phyloP scores from a whole-genome alignment of 2,329 filamentous ascomycete species.

The Verticillium nubilum region DNA sequence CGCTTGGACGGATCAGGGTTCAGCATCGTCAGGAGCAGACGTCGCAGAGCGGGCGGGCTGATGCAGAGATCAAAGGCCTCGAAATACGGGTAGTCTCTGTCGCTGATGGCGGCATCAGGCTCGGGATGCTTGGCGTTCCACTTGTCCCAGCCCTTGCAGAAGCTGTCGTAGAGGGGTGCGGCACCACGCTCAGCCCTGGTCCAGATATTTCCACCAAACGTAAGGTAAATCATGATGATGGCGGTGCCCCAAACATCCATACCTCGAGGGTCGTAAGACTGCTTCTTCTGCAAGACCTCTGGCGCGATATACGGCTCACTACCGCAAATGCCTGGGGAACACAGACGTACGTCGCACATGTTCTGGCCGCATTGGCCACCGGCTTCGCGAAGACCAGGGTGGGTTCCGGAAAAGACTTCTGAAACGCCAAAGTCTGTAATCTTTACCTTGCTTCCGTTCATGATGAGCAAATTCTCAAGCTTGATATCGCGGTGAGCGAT shows the following conservation, averaged over 20 bases:
- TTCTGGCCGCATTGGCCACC: slow-evolving; percentile 68
- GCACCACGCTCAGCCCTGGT: slow-evolving; percentile 53
- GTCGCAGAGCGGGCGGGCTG: slow-evolving; percentile 62
- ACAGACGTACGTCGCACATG: slow-evolving; percentile 66
- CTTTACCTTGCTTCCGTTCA: slow-evolving; percentile 75
- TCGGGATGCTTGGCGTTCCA: slow-evolving; percentile 53
- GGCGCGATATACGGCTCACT: slow-evolving; percentile 84
- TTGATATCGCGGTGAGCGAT: slow-evolving; percentile 92
- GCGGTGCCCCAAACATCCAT: slow-evolving; percentile 84
- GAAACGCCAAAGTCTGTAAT: slow-evolving; percentile 90
- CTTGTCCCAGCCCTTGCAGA: slow-evolving; percentile 62
- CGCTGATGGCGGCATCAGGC: slow-evolving; percentile 34
- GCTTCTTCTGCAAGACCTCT: slow-evolving; percentile 68
- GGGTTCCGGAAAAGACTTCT: slow-evolving; percentile 76
- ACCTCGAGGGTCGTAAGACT: slow-evolving; percentile 65
- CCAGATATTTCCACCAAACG: slow-evolving; percentile 71
- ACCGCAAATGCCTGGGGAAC: slow-evolving; percentile 75
- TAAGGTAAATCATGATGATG: slow-evolving; percentile 75
- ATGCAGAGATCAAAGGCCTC: slow-evolving; percentile 59
- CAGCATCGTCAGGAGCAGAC: slow-evolving; percentile 74
- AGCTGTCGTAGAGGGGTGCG: slow-evolving; percentile 56
- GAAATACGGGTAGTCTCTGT: slow-evolving; percentile 61
- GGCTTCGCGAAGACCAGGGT: slow-evolving; percentile 70
- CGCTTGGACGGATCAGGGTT: slow-evolving; percentile 71
- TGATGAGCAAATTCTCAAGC: slow-evolving; percentile 78